A percentile compares a stretch with the other conserved stretches of the same genome.
Conservation (phyloP, 1,284 basidiomycete species). For the Fistulinella staudtii region DNA sequence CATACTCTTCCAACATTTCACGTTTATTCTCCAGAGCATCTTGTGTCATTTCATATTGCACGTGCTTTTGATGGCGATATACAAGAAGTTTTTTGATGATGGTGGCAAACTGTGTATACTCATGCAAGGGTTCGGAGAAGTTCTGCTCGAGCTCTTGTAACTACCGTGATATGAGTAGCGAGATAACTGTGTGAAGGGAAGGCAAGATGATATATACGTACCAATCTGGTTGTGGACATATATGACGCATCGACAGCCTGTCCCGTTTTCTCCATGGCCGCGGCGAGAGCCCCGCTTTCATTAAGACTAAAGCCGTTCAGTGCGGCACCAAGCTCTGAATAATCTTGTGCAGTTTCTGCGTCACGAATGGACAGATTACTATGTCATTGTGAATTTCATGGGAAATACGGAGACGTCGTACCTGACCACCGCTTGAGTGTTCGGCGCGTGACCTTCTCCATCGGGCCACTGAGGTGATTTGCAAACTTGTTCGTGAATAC, state of each 20-base stretch:
- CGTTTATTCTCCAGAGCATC: constrained; percentile 86
- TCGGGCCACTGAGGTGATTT: constrained; percentile 82
- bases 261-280: constrained; percentile 87
- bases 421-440: constrained; percentile 92
- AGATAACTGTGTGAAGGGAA: constrained; percentile 8
- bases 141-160: constrained; percentile 88
- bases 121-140: constrained; percentile 94
- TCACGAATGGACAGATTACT: constrained; percentile 5
- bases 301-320: constrained; percentile 95
- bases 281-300: constrained; percentile 68
- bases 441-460: constrained; percentile 95
- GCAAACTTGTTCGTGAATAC: constrained; percentile 96
- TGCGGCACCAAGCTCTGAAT: constrained; percentile 91
- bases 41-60: constrained; percentile 96
- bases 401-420: constrained; percentile 33
- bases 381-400: neutral
- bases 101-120: constrained; percentile 91
- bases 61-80: constrained; percentile 97
- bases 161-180: constrained; percentile 40
- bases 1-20: constrained; percentile 85
- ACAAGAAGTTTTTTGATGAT: constrained; percentile 93
- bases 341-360: constrained; percentile 82
- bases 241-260: constrained; percentile 95
- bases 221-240: constrained; percentile 86
- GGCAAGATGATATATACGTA: constrained; percentile 31